These are phyloP conservation scores for Usnea hakonensis DNA, from an alignment of 495 filamentous ascomycete species.

Conservation along the genomic window DNA sequence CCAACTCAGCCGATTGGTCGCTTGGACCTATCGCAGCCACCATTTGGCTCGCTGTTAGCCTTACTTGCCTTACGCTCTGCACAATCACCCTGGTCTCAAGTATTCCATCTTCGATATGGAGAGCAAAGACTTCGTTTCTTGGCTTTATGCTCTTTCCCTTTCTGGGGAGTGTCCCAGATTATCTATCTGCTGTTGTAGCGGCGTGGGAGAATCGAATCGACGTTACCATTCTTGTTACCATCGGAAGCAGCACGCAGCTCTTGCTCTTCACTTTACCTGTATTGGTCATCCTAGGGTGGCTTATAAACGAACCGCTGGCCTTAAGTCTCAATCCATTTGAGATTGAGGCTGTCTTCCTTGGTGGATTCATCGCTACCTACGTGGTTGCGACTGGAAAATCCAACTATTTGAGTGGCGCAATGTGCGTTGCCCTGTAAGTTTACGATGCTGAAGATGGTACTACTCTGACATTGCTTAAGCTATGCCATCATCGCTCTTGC, in stretches of 20 bases:
- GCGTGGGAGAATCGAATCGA: slow-evolving; percentile 28
- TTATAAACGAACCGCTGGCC: slow-evolving; percentile 33
- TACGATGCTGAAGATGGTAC: background rate
- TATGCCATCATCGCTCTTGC: slow-evolving; percentile 11
- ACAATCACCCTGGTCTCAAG: slow-evolving; percentile 29
- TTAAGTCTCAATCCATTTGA: slow-evolving; percentile 34
- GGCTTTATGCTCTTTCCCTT: slow-evolving; percentile 30
- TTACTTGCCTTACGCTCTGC: slow-evolving; percentile 33
- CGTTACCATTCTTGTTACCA: slow-evolving; percentile 25
- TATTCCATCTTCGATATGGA: slow-evolving; percentile 25
- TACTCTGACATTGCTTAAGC: background rate
- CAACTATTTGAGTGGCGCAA: slow-evolving; percentile 39
- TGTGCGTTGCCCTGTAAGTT: slow-evolving; percentile 23
- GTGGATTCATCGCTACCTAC: slow-evolving; percentile 30
- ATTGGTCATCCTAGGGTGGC: slow-evolving; percentile 37
- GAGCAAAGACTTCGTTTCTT: slow-evolving; percentile 26
- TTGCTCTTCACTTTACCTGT: slow-evolving; percentile 37
- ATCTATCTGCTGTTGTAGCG: slow-evolving; percentile 21
- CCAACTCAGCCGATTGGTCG: background rate
- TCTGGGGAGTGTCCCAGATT: slow-evolving; percentile 27
- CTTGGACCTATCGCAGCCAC: slow-evolving; percentile 44
- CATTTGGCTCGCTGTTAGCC: slow-evolving; percentile 1
- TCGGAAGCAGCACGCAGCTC: slow-evolving; percentile 29
- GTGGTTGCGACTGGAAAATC: slow-evolving; percentile 55
- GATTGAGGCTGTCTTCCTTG: slow-evolving; percentile 32